Base-by-base conservation (phyloP, 805 yeast species). In the Nematodospora valgi region DNA sequence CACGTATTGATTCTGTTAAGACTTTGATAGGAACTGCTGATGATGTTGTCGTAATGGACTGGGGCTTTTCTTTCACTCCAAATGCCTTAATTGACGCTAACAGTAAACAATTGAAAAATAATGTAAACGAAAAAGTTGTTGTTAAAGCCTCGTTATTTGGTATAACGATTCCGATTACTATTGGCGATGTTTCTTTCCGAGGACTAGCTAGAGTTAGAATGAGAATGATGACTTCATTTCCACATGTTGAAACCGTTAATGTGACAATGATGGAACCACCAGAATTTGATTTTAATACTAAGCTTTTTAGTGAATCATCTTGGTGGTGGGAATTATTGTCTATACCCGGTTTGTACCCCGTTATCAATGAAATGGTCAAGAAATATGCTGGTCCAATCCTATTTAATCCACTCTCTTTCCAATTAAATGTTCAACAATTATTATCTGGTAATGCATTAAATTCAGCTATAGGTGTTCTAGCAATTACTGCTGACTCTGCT, bases 11-110 rank as follows among this genome's bases (percentile, higher is more conserved):
- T 54, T 71, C 72, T 44, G 97, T 91, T 13, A 86, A 93, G 55
- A 86, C 97, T 2, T 76, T 88, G 52, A 85, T 82, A 32, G 86
- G 91, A 44, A 91, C 97, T n/a, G 81, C 78, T 20, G 84, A 83
- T 43, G 96, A 91, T 53, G 82, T 93, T 34, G 94, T 91, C 8
- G 96, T 94, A 35, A 93, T 93, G 96, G 98, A 93, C 61, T 91
- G 97, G 97, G 83, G 80, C 27, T 75, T 84, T 28, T 85, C 96
- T 1, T 86, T 89, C 66, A 83, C 86, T 18, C 98, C 99, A n/a
- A 87, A 86, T 59, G 84, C 88, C 25, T 60, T 78, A 32, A 82
- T 83, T 27, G 99, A 93, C 58, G 67, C 87, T 48, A 86, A 87
- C 37, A 78, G 80, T 18, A 86, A 91, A 51, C 97, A 93, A 59